A percentile compares a stretch with the other conserved stretches of the same genome.
Evolutionary conservation across 139 green algal genomes (phyloP).

Genomic region (Micractinium sp.): DNA sequence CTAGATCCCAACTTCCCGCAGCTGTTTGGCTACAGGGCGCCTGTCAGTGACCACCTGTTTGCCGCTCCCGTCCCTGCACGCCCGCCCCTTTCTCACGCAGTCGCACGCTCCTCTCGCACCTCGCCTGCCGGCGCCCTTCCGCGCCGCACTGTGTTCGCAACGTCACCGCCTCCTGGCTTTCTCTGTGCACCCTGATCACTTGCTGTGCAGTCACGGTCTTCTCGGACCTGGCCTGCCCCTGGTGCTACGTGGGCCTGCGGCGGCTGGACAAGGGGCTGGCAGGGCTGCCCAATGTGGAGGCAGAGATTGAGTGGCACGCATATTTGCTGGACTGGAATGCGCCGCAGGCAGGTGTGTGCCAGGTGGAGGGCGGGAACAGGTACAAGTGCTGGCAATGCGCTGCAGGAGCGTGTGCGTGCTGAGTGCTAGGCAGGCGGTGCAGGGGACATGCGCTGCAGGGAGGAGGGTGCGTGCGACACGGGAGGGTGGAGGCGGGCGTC

Average conservation of each 20-base stretch:
- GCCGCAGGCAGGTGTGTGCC: not conserved
- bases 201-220: conserved; percentile 13
- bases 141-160: too few relatives aligned
- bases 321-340: conserved; percentile 23
- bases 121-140: not conserved
- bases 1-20: too few relatives aligned
- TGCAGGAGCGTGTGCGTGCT: not conserved
- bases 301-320: conserved; percentile 27
- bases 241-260: conserved; percentile 22
- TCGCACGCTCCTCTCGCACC: not conserved
- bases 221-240: conserved; percentile 25
- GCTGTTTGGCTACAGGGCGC: too few relatives aligned
- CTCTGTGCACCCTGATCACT: too few relatives aligned
- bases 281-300: not conserved
- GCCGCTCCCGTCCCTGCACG: too few relatives aligned
- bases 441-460: too few relatives aligned
- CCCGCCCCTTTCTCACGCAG: too few relatives aligned
- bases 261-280: conserved; percentile 29
- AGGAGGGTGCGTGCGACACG: too few relatives aligned
- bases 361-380: not conserved
- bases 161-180: too few relatives aligned
- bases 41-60: too few relatives aligned
- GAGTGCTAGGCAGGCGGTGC: too few relatives aligned
- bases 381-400: not conserved
- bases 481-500: too few relatives aligned